Base-by-base conservation (phyloP, 139 green algal genomes). In the Edaphochlamys debaryana region DNA sequence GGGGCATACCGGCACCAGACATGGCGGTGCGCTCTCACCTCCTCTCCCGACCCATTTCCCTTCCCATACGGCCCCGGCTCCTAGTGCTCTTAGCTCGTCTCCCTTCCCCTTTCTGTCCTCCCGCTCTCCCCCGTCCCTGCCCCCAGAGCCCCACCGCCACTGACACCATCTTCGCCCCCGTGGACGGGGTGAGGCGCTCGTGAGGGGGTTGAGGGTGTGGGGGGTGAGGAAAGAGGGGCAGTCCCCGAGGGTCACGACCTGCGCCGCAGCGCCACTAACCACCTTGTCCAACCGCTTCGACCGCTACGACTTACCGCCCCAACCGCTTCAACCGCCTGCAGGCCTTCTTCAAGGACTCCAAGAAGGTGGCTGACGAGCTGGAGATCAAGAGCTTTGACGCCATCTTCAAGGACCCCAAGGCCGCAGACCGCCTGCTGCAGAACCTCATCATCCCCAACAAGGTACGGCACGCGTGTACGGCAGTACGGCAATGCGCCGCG, bases 371-470 rank as follows among this genome's bases (percentile, higher is more conserved):
- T 4, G 3, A 37, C 22, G 38, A 73, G 38, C 67, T 73, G 38
- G 67, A 20, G 11, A 25, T 73, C 38, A 7, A 25, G 38, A 36
- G 38, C 38, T 22, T 73, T 0, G 67, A 73, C 5, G 40, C 40
- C 19, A 36, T 73, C 38, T 73, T 56, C 67, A 56, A 38, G 23
- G 37, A 52, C 23, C 38, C 67, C 67, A 73, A 73, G 67, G 25
- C 40, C 6, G 38, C 67, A 3, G 67, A 73, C 38, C 67, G 67
- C 20, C 67, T 73, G 67, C 67, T 73, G 67, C 67, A 73, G 67
- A 73, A 73, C 67, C 67, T 73, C 38, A 56, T 73, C 38, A 73
- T 73, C 38, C 67, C 67, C 38, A 27, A 52, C 38, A 38, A 73
- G 67, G 67, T 73, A 23, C 32, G 38, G 15, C 30, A 36, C 4